A percentile compares a stretch with the other conserved stretches of the same genome.
These are phyloP conservation scores for Conticribra guillardii DNA, from an alignment of 108 stramenopile genomes.

Conservation along the genomic window DNA sequence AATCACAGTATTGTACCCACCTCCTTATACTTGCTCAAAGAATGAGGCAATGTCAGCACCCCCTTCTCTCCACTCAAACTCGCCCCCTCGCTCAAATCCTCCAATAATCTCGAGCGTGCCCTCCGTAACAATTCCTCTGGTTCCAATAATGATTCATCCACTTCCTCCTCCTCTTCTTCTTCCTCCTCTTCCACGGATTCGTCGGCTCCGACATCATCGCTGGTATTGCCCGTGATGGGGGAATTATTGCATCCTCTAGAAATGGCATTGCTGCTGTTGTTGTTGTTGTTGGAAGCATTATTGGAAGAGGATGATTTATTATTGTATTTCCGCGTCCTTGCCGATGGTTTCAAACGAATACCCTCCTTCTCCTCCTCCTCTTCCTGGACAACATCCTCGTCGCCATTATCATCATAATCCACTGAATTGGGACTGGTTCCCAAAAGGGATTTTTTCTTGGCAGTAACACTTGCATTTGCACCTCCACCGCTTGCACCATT, in stretches of 20 bases:
- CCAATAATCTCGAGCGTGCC: slow-evolving; percentile 76
- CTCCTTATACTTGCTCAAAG: slow-evolving; percentile 86
- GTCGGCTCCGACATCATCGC: no score
- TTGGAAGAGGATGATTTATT: no score
- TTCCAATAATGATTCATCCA: slow-evolving; percentile 60
- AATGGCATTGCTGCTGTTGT: no score
- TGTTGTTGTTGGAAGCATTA: no score
- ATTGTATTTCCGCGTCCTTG: no score
- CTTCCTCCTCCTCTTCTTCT: slow-evolving; percentile 55
- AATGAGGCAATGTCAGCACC: slow-evolving; percentile 75
- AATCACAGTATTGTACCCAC: slow-evolving; percentile 47
- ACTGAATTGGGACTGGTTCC: slow-evolving; percentile 7
- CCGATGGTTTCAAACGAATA: no score
- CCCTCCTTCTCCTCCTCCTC: not conserved
- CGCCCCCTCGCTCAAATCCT: slow-evolving; percentile 76
- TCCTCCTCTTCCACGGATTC: slow-evolving; percentile 4
- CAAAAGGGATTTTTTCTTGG: not conserved
- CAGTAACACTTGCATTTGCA: not conserved
- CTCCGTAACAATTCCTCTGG: slow-evolving; percentile 76
- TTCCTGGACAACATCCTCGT: not conserved
- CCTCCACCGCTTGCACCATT: no score
- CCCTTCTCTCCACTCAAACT: slow-evolving; percentile 64
- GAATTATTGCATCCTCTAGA: no score
- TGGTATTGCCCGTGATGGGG: no score
- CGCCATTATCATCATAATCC: not conserved